A percentile compares a stretch with the other conserved stretches of the same genome.
Conservation (phyloP, 176 grass and related monocot genomes). For the Avena sativa region DNA sequence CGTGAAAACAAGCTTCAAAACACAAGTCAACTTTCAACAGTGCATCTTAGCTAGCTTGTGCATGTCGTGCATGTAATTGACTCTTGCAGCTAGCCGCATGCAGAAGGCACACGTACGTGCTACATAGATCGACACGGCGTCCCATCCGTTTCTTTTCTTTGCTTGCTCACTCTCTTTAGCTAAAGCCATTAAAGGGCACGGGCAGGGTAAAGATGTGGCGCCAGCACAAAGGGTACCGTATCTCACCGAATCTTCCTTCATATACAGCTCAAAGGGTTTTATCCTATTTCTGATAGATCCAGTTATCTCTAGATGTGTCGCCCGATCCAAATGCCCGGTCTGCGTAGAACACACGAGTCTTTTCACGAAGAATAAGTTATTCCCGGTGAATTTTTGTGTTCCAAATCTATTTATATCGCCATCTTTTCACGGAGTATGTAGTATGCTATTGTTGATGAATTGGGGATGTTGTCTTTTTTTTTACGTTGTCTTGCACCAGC, state of each 20-base stretch:
- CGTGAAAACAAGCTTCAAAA: constrained; percentile 34
- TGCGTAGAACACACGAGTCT: background rate
- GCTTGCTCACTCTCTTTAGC: constrained; percentile 22
- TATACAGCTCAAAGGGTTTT: background rate
- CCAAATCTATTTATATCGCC: background rate
- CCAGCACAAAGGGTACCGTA: constrained; percentile 30
- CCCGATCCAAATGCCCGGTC: background rate
- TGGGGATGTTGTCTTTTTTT: no score
- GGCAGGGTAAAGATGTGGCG: constrained; percentile 33
- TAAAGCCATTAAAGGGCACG: constrained; percentile 32
- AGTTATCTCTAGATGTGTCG: constrained; percentile 18
- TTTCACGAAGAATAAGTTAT: background rate
- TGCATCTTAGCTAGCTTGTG: background rate
- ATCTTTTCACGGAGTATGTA: no score
- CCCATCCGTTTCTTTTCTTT: constrained; percentile 26
- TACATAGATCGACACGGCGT: background rate
- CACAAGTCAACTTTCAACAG: constrained; percentile 3
- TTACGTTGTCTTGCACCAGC: no score
- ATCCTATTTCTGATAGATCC: background rate
- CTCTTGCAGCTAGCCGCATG: background rate
- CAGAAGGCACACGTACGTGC: background rate
- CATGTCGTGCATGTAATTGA: background rate
- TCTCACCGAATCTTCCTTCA: background rate
- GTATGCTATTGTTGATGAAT: no score
- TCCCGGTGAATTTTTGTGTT: background rate